Base-by-base conservation (phyloP, 768 basidiomycete species). In the Panus rudis region DNA sequence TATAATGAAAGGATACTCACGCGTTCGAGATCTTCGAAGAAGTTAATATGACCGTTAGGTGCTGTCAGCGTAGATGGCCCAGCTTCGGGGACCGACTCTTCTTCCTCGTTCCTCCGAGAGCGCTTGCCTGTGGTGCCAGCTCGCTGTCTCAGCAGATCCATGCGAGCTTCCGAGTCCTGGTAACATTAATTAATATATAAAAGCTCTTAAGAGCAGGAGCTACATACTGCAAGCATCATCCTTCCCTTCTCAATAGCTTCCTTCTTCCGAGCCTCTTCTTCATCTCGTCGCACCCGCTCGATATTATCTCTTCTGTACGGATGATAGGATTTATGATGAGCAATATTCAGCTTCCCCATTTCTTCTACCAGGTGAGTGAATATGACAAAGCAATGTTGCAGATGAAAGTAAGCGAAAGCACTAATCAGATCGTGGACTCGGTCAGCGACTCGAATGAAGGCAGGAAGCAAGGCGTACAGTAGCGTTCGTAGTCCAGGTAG, bases 281-380 rank as follows among this genome's bases (percentile, higher is more conserved):
- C 88, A 72, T 92, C 88, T 45, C 57, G 64, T n/a, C 79, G 68
- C 1, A 92, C 86, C 16, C 75, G 75, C 46, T 88, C 86, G 46
- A 91, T 86, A 55, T 92, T 92, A 59, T 92, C 89, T 32, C 80
- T 63, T 28, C 88, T 67, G 57, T 91, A 91, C 0, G 88, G 88
- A 51, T 92, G 88, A 60, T 91, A 91, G 1, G 86, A 89, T 58
- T 92, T 92, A 69, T 90, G 88, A 60, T 91, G 88, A 11, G 88
- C 88, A 59, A 91, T 90, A 58, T 89, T 89, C 19, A 91, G 73
- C 56, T 87, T 87, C 21, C 85, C 87, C 87, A 89, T 89, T 35
- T 48, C 62, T 7, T 35, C 21, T n/a, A n/a, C n/a, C n/a, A n/a
- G n/a, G n/a, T n/a, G n/a, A n/a, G n/a, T n/a, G n/a, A n/a, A n/a